A percentile compares a stretch with the other conserved stretches of the same genome.
Evolutionary conservation across 2,329 filamentous ascomycete species (phyloP).

Genomic region (Aspergillus fumigatus): DNA sequence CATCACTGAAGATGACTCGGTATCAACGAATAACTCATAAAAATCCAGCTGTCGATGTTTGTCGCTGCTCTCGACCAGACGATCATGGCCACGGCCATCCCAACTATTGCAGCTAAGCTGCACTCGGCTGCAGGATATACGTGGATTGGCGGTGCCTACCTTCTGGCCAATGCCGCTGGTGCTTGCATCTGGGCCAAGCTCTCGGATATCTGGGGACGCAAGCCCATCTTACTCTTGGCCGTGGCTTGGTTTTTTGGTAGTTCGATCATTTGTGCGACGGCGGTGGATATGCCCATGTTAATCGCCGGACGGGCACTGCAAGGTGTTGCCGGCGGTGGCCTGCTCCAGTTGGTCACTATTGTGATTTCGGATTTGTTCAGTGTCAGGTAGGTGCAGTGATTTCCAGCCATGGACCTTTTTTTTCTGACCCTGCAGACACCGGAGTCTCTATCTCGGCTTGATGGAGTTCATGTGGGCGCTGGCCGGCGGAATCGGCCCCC

Average conservation of each 20-base stretch:
- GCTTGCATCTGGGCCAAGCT: constrained; percentile 64
- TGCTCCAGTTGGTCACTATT: constrained; percentile 51
- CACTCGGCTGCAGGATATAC: constrained; percentile 64
- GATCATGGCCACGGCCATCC: constrained; percentile 57
- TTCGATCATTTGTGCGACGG: constrained; percentile 48
- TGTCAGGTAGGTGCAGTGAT: constrained; percentile 30
- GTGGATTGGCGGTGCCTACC: constrained; percentile 70
- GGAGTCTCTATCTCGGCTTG: constrained; percentile 49
- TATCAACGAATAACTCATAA: not conserved
- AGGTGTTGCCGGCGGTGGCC: constrained; percentile 51
- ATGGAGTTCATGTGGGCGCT: constrained; percentile 53
- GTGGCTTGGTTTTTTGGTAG: constrained; percentile 47
- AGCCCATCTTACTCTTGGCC: constrained; percentile 48
- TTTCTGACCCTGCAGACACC: constrained; percentile 26
- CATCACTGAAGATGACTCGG: no score
- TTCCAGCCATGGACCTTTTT: not conserved
- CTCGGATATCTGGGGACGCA: constrained; percentile 29
- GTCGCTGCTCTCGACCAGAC: constrained; percentile 38
- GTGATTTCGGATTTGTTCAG: constrained; percentile 55
- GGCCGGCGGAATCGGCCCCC: constrained; percentile 49
- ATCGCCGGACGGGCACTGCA: constrained; percentile 52
- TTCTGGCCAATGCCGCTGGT: constrained; percentile 62
- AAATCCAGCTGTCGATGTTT: not conserved
- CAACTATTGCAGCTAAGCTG: constrained; percentile 57
- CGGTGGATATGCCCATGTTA: constrained; percentile 47